phyloP scores from a whole-genome alignment of 768 basidiomycete genomes.

The Phlegmacium glaucopus region DNA sequence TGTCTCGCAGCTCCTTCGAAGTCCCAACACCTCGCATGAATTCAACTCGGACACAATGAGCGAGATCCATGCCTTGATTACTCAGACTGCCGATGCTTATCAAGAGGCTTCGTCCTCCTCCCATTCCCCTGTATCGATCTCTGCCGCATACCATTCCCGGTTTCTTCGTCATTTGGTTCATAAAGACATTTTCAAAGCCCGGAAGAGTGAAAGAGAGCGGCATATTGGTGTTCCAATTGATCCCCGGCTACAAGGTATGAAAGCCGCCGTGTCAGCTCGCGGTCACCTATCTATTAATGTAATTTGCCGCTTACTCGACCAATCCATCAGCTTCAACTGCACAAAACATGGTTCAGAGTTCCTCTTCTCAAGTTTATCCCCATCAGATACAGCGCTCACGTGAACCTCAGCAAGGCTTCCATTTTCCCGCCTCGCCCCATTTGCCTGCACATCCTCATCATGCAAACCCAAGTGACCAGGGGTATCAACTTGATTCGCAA shows the following conservation, averaged over 20 bases:
- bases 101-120: constrained; percentile 64
- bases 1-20: constrained; percentile 59
- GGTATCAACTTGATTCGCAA: constrained; percentile 18
- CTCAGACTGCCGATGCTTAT: constrained; percentile 74
- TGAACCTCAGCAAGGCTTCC: constrained; percentile 26
- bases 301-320: not conserved
- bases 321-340: constrained; percentile 20
- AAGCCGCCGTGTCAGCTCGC: constrained; percentile 8
- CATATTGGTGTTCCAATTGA: constrained; percentile 46
- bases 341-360: constrained; percentile 22
- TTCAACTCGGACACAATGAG: constrained; percentile 57
- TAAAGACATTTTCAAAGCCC: constrained; percentile 56
- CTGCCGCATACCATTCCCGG: constrained; percentile 75
- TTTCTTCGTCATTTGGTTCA: constrained; percentile 71
- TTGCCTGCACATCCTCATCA: constrained; percentile 28
- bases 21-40: constrained; percentile 52
- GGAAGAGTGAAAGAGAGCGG: constrained; percentile 38
- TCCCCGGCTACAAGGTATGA: constrained; percentile 52
- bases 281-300: constrained; percentile 5
- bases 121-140: constrained; percentile 47
- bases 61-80: constrained; percentile 64
- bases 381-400: constrained; percentile 30
- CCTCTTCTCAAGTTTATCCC: constrained; percentile 32
- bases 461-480: constrained; percentile 15
- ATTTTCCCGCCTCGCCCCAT: constrained; percentile 40